Percentiles rank a stretch among this genome's conserved stretches.
phyloP scores from a whole-genome alignment of 2,329 filamentous ascomycete genomes.

The Sporothrix globosa region DNA sequence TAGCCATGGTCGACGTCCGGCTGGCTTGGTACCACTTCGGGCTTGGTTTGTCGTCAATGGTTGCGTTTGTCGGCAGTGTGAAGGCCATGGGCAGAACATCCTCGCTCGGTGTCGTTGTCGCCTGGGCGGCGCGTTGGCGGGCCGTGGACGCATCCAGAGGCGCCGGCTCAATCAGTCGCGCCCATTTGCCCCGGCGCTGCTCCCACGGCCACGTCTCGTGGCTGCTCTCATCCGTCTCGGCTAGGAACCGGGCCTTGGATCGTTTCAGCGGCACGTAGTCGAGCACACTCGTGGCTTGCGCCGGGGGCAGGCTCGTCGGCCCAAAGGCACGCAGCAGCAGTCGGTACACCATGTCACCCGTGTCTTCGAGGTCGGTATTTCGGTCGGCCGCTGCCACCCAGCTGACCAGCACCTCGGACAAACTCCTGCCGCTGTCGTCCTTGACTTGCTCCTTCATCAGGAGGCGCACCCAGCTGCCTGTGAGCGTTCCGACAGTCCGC shows the following conservation, averaged over 20 bases:
- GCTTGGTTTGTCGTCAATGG: background rate
- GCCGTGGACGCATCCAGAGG: slow-evolving; percentile 1
- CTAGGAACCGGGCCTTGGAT: slow-evolving; percentile 41
- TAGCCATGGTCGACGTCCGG: slow-evolving; percentile 41
- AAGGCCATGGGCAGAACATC: slow-evolving; percentile 27
- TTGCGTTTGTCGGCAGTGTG: background rate
- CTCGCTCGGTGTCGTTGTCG: background rate
- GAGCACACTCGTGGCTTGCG: slow-evolving; percentile 36
- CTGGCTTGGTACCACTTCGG: slow-evolving; percentile 25
- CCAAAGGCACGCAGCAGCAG: slow-evolving; percentile 48
- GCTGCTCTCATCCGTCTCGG: slow-evolving; percentile 40
- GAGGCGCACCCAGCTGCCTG: slow-evolving; percentile 47
- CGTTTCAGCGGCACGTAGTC: slow-evolving; percentile 31
- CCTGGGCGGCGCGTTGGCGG: background rate
- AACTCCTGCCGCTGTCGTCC: slow-evolving; percentile 24
- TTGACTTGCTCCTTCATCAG: slow-evolving; percentile 36
- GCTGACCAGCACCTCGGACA: slow-evolving; percentile 31
- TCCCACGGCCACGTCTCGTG: slow-evolving; percentile 46
- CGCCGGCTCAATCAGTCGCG: slow-evolving; percentile 34
- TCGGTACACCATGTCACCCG: slow-evolving; percentile 51
- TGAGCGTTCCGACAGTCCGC: slow-evolving; percentile 46
- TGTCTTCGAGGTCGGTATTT: slow-evolving; percentile 42
- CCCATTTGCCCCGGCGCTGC: slow-evolving; percentile 38
- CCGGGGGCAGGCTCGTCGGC: slow-evolving; percentile 30
- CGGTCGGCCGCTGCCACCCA: slow-evolving; percentile 21